phyloP scores from a whole-genome alignment of 78 protist genomes.

The Dictyostelium firmibasis region DNA sequence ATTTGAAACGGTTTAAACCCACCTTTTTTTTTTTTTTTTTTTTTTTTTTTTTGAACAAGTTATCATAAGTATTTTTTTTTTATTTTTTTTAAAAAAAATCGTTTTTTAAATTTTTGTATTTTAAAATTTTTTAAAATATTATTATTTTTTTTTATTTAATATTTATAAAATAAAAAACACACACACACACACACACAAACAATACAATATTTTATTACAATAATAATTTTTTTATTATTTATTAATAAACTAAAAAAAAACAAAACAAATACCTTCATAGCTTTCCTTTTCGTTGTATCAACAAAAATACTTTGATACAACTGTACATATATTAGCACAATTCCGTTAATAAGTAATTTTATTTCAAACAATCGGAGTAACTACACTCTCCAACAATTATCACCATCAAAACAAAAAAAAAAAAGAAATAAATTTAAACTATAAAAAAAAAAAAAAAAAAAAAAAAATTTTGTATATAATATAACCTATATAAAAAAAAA shows the following conservation, averaged over 20 bases:
- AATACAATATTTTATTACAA: background rate
- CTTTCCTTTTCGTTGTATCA: background rate
- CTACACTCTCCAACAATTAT: background rate
- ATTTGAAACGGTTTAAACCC: too few species aligned
- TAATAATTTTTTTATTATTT: background rate
- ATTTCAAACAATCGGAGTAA: constrained; percentile 1
- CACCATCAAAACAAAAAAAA: background rate
- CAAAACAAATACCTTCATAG: background rate
- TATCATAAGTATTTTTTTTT: too few species aligned
- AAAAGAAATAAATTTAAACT: background rate
- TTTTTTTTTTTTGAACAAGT: too few species aligned
- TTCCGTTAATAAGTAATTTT: background rate
- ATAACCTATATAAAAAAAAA: background rate
- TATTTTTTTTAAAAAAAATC: background rate
- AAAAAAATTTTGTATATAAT: background rate
- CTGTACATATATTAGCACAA: background rate
- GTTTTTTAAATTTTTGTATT: background rate
- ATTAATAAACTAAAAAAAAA: background rate
- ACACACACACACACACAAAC: background rate
- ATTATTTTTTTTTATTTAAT: too few species aligned
- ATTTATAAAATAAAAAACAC: too few species aligned
- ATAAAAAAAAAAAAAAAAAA: background rate
- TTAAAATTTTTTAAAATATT: too few species aligned
- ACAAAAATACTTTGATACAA: background rate
- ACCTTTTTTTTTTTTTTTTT: too few species aligned